Evolutionary conservation across 805 yeast genomes (phyloP), one percentile per base, ranked within the genome.

Genomic region (Candida rishiriensis): DNA sequence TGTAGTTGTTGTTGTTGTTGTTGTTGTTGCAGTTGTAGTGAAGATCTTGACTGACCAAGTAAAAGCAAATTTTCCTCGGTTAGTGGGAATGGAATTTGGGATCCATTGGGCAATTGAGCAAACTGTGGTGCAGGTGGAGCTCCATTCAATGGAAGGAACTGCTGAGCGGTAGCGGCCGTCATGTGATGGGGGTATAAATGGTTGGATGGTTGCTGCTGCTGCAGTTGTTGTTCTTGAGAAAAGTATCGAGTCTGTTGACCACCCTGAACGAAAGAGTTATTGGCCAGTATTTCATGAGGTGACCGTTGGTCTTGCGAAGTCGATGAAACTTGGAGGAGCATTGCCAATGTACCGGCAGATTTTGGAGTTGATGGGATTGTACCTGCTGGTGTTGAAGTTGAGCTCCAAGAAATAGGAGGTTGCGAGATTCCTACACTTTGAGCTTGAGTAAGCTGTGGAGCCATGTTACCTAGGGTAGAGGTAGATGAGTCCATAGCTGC

Each of bases 21-120:
- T 7, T 21, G 26, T 7, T 21, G 26, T 21, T 21, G 26, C 26
- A 21, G 26, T 4, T 21, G 4, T 5, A 21, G 26, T 21, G 26
- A 21, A 11, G 42, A 16, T 30, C 40, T 50, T 52, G 62, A 42
- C 41, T 39, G 43, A 10, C 51, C 44, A 37, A 66, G 44, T 34
- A 57, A 44, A 31, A 55, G 52, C 39, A 70, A 53, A 47, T 72
- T 67, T 44, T 67, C 71, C 46, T 69, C 73, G 8, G 74, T 67
- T 42, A 70, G 53, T 8, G 60, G 63, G 39, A 45, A 47, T 10
- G 49, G 39, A 26, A 46, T 29, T 17, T 44, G 48, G 10, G 42
- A 2, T 28, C 34, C 29, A 34, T 28, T 40, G 3, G 34, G 7
- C 28, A 34, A 16, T 16, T 40, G 42, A 3, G 39, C 3, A 14